These are phyloP conservation scores for Leccinum griseonigrum DNA, from an alignment of 1,284 basidiomycete genomes.

Conservation along the genomic window DNA sequence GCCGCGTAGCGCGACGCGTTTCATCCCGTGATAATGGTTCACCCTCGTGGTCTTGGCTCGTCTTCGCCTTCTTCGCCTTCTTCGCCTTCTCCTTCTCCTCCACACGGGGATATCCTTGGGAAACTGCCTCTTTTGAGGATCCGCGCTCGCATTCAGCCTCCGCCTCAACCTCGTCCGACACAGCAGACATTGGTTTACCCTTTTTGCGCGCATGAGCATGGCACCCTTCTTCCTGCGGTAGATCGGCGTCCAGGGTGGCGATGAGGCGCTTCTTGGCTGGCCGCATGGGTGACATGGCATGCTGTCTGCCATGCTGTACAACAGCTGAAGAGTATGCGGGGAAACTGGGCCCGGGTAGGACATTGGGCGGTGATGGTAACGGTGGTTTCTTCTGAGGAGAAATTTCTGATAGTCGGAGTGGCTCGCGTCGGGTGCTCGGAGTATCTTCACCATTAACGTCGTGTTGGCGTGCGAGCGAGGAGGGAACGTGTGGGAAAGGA, in stretches of 20 bases:
- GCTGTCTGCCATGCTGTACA: conserved; percentile 18
- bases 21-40: conserved; percentile 9
- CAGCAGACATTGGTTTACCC: conserved; percentile 19
- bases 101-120: conserved; percentile 3
- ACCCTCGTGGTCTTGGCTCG: conserved; percentile 2
- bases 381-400: conserved; percentile 41
- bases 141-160: conserved; percentile 10
- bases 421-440: conserved; percentile 20
- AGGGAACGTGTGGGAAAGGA: background rate
- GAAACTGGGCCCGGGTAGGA: conserved; percentile 1
- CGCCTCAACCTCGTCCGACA: background rate
- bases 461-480: background rate
- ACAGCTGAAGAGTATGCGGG: conserved; percentile 10
- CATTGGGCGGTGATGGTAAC: conserved; percentile 6
- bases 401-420: conserved; percentile 48
- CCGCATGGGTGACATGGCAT: conserved; percentile 26
- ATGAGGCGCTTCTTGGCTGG: conserved; percentile 35
- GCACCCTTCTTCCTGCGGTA: conserved; percentile 8
- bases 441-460: background rate
- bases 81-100: background rate
- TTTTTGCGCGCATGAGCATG: conserved; percentile 27
- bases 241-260: conserved; percentile 17
- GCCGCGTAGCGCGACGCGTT: conserved; percentile 4
- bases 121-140: conserved; percentile 22
- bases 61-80: background rate